Base-by-base conservation (phyloP, 1,139 yeast species). In the Scheffersomyces cryptocercus region DNA sequence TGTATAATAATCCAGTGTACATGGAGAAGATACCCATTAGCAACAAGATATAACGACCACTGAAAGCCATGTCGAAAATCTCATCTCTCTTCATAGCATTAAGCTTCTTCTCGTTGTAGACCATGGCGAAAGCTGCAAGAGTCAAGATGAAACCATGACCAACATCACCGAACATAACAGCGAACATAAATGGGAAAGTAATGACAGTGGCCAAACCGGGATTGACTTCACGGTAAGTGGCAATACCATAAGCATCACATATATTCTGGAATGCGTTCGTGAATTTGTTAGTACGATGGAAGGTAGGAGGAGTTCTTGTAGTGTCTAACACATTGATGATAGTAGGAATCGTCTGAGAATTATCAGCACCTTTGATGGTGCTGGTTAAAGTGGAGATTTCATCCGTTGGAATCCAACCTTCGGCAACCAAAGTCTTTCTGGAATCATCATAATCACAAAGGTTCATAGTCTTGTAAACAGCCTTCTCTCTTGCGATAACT, bases 121-220 rank as follows among this genome's bases (percentile, higher is more conserved):
- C 90, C 55, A 93, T 70, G 36, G 75, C 73, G 29, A 82, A 62
- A 7, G 95, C 95, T 9, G 88, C 91, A 51, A 88, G 64, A 37
- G 84, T 71, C 55, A 95, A 74, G 48, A 95, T 79, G 43, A 89
- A 72, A 13, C 99, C 99, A 64, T 93, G 99, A 3, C 99, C 99
- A 49, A 91, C 68, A 69, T 93, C 99, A 67, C 99, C 99, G 75
- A 93, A 93, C 99, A 93, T 93, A 55, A 95, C 88, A 31, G 99
- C 97, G 73, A 93, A 93, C 97, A 93, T 89, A 67, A 95, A 93
- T 11, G 99, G 99, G 70, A 93, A 93, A 0, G 99, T 93, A 30
- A 93, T 87, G 38, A 91, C 80, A 0, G 99, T 88, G 4, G 99
- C 95, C 52, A 93, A 75, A 43, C 97, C 98, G 2, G 99, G 97